A percentile compares a stretch with the other conserved stretches of the same genome.
Conservation (phyloP, 768 basidiomycete genomes). For the Podaxis pistillaris region DNA sequence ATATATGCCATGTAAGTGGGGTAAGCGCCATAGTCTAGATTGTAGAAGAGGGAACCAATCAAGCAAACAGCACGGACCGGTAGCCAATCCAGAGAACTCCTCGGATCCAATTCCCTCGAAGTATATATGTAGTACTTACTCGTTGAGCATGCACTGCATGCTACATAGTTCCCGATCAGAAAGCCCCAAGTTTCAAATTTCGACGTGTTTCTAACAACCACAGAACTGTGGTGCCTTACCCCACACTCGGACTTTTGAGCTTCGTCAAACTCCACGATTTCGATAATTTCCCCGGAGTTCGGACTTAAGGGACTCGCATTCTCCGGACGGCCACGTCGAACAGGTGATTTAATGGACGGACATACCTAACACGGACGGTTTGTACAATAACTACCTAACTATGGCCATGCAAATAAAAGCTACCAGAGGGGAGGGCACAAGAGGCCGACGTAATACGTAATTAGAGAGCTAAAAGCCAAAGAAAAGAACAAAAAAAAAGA, state of each 20-base stretch:
- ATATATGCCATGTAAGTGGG: not conserved
- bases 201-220: not conserved
- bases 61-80: not conserved
- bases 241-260: too few relatives aligned
- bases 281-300: too few relatives aligned
- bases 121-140: not conserved
- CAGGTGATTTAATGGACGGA: not conserved
- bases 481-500: not conserved
- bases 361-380: not conserved
- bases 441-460: not conserved
- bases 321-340: not conserved
- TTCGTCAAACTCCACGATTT: too few relatives aligned
- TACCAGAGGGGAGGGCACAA: not conserved
- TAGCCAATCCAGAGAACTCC: not conserved
- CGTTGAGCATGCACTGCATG: not conserved
- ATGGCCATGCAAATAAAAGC: not conserved
- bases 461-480: not conserved
- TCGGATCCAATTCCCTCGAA: not conserved
- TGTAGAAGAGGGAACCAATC: not conserved
- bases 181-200: not conserved
- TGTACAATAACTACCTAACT: slow-evolving; percentile 5
- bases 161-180: not conserved
- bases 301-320: too few relatives aligned
- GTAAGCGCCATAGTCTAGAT: not conserved
- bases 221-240: not conserved